phyloP scores from a whole-genome alignment of 2,329 filamentous ascomycete genomes.

The Colletotrichum falcatum region DNA sequence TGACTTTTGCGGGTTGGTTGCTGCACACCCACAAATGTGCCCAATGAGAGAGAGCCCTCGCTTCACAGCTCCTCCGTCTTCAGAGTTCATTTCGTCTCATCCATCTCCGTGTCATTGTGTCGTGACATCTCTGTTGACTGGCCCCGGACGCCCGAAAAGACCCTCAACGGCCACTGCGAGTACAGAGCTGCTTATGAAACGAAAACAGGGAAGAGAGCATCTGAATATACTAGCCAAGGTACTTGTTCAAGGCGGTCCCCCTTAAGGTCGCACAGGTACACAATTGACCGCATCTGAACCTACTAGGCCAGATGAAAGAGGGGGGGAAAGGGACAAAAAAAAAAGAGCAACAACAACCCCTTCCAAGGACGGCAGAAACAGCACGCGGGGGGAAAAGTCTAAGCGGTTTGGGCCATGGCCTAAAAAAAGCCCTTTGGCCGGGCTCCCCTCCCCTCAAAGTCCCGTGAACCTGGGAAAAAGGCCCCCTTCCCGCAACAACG shows the following conservation, averaged over 20 bases:
- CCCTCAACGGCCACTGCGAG: not conserved
- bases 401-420: slow-evolving; percentile 14
- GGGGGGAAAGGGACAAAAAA: not conserved
- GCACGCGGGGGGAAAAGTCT: slow-evolving; percentile 1
- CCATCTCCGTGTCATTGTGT: not conserved
- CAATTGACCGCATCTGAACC: too few species aligned
- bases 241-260: too few species aligned
- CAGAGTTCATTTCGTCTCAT: slow-evolving; percentile 14
- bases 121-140: slow-evolving; percentile 9
- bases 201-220: slow-evolving; percentile 9
- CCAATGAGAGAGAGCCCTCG: not conserved
- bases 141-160: not conserved
- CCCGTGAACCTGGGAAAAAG: not conserved
- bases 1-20: slow-evolving; percentile 24
- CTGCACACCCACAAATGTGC: slow-evolving; percentile 5
- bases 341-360: not conserved
- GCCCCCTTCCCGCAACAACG: slow-evolving; percentile 2
- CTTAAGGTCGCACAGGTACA: too few species aligned
- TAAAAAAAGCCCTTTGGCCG: slow-evolving; percentile 18
- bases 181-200: not conserved
- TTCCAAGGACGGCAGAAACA: not conserved
- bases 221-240: too few species aligned
- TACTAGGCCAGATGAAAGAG: slow-evolving; percentile 18
- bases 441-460: slow-evolving; percentile 13
- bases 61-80: not conserved